These are phyloP conservation scores for Melanogaster broomeanus DNA, from an alignment of 768 basidiomycete genomes.

Conservation along the genomic window DNA sequence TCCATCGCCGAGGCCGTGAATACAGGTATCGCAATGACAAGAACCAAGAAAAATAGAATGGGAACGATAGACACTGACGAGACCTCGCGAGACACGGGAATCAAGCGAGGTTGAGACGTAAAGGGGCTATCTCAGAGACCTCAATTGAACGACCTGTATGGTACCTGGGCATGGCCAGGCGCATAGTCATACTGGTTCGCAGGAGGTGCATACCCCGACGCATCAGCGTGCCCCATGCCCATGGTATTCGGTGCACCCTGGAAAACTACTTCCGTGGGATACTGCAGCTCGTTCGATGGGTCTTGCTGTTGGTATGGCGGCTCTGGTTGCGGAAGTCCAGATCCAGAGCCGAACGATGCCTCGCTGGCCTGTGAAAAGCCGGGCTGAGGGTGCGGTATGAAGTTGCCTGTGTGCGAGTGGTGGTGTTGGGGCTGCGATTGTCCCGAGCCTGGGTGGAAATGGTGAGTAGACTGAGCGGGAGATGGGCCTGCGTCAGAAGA, in stretches of 20 bases:
- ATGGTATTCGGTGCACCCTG: constrained; percentile 13
- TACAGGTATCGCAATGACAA: neutral
- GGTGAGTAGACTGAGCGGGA: constrained; percentile 15
- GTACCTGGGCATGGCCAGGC: constrained; percentile 24
- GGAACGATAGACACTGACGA: neutral
- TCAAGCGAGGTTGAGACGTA: no score
- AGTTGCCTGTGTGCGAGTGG: constrained; percentile 15
- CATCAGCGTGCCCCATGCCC: constrained; percentile 9
- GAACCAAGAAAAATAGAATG: constrained; percentile 1
- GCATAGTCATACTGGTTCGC: constrained; percentile 21
- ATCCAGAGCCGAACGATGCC: constrained; percentile 14
- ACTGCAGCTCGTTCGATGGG: constrained; percentile 15
- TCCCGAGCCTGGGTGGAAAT: neutral
- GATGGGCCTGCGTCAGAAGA: constrained; percentile 16
- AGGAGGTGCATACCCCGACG: constrained; percentile 20
- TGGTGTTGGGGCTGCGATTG: constrained; percentile 13
- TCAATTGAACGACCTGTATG: constrained; percentile 22
- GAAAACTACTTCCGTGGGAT: constrained; percentile 18
- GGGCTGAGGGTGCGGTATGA: constrained; percentile 5
- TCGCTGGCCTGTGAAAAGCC: constrained; percentile 16
- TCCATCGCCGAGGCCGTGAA: constrained; percentile 6
- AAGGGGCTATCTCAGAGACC: neutral
- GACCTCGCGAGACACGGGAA: neutral
- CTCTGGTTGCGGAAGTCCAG: constrained; percentile 10
- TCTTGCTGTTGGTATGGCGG: constrained; percentile 12